A percentile compares a stretch with the other conserved stretches of the same genome.
Evolutionary conservation across 371 early-diverging fungal genomes (phyloP).

Genomic region (Rozella allomycis): DNA sequence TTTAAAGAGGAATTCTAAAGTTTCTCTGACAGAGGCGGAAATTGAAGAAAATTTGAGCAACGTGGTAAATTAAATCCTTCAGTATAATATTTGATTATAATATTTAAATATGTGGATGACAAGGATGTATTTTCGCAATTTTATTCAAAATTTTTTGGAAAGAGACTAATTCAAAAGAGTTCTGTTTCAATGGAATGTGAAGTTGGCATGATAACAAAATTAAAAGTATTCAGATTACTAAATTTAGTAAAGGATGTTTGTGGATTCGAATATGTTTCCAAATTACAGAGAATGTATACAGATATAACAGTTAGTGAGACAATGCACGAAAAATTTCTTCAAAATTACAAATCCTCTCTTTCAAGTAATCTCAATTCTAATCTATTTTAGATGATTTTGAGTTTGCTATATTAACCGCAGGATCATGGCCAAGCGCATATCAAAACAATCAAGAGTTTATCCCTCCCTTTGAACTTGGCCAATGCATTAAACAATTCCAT

Average conservation of each 20-base stretch:
- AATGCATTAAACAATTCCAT: slow-evolving; percentile 43
- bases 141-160: slow-evolving; percentile 65
- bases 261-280: slow-evolving; percentile 69
- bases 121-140: slow-evolving; percentile 86
- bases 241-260: slow-evolving; percentile 33
- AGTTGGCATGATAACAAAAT: slow-evolving; percentile 51
- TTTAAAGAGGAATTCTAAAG: too few relatives aligned
- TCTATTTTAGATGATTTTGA: slow-evolving; percentile 54
- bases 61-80: too few relatives aligned
- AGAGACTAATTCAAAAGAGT: slow-evolving; percentile 54
- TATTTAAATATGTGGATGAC: slow-evolving; percentile 79
- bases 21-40: too few relatives aligned
- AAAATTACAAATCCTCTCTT: too few relatives aligned
- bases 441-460: not conserved
- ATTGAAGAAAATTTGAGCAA: too few relatives aligned
- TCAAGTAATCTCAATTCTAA: too few relatives aligned
- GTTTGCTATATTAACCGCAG: slow-evolving; percentile 55
- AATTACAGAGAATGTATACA: slow-evolving; percentile 69
- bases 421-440: slow-evolving; percentile 49
- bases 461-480: slow-evolving; percentile 25
- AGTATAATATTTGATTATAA: slow-evolving; percentile 35
- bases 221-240: slow-evolving; percentile 27
- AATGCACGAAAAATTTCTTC: slow-evolving; percentile 40
- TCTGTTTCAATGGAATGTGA: slow-evolving; percentile 67
- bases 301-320: slow-evolving; percentile 59